Evolutionary conservation across 2,329 filamentous ascomycete genomes (phyloP).

Genomic region (Sporothrix schenckii): DNA sequence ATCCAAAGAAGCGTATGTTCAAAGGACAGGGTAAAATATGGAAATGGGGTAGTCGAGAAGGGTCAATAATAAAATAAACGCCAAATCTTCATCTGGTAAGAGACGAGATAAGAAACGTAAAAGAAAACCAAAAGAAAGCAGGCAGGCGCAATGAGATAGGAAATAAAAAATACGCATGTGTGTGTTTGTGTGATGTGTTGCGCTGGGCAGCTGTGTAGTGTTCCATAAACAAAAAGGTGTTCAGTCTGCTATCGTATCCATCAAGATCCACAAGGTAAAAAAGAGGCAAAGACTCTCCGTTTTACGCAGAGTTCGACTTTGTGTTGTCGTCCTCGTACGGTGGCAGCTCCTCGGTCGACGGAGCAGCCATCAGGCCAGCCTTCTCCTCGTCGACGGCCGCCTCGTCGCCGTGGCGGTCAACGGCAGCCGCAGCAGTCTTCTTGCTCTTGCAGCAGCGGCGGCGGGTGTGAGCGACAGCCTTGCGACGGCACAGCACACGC

Average conservation of each 20-base stretch:
- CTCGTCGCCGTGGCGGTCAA: slow-evolving; percentile 41
- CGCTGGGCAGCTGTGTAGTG: slow-evolving; percentile 12
- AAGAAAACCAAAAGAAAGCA: slow-evolving; percentile 13
- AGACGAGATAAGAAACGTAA: neutral
- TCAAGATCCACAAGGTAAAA: no score
- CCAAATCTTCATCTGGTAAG: neutral
- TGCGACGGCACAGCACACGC: slow-evolving; percentile 46
- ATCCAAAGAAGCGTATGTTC: neutral
- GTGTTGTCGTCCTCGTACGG: slow-evolving; percentile 39
- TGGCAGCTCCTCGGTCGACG: slow-evolving; percentile 27
- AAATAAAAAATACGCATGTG: neutral
- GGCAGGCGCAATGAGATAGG: neutral
- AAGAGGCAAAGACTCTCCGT: neutral
- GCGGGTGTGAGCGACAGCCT: slow-evolving; percentile 38
- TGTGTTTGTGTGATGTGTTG: neutral
- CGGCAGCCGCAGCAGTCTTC: slow-evolving; percentile 34
- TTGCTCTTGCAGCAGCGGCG: slow-evolving; percentile 40
- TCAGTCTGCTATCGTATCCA: neutral
- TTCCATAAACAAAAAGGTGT: neutral
- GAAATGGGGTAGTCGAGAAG: neutral
- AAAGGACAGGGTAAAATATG: no score
- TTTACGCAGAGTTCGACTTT: slow-evolving; percentile 18
- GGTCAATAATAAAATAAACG: slow-evolving; percentile 10
- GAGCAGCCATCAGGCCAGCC: slow-evolving; percentile 49
- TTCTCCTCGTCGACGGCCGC: slow-evolving; percentile 52